phyloP scores from a whole-genome alignment of 441 rosid species.

The Arabidopsis lyrata region DNA sequence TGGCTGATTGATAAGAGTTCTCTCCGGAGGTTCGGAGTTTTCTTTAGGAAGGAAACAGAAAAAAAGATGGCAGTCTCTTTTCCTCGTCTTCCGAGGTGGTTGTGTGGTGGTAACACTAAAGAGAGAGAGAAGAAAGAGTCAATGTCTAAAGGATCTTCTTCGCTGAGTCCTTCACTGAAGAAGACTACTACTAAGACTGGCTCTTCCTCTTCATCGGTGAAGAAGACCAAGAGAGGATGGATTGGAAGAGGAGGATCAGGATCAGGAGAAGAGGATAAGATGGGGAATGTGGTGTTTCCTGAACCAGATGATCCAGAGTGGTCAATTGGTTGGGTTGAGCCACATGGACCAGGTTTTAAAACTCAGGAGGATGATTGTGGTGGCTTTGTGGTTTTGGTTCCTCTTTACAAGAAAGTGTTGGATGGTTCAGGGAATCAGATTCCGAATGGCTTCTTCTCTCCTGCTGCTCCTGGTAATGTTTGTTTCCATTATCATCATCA shows the following conservation, averaged over 20 bases:
- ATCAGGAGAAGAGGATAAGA: slow-evolving; percentile 42
- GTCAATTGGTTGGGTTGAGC: slow-evolving; percentile 94
- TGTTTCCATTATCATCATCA: slow-evolving; percentile 19
- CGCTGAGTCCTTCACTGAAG: slow-evolving; percentile 19
- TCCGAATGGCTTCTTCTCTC: slow-evolving; percentile 48
- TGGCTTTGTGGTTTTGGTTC: slow-evolving; percentile 88
- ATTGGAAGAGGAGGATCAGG: slow-evolving; percentile 40
- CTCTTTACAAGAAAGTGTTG: slow-evolving; percentile 58
- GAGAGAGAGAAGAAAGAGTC: slow-evolving; percentile 43
- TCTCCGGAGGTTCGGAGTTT: slow-evolving; percentile 47
- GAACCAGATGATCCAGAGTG: slow-evolving; percentile 86
- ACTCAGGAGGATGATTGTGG: slow-evolving; percentile 52
- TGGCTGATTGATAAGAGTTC: slow-evolving; percentile 28
- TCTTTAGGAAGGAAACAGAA: background rate
- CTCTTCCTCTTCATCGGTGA: slow-evolving; percentile 36
- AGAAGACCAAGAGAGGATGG: slow-evolving; percentile 46
- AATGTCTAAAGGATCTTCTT: slow-evolving; percentile 29
- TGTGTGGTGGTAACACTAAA: slow-evolving; percentile 45
- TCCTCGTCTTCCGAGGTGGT: slow-evolving; percentile 52
- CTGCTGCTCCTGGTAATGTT: slow-evolving; percentile 61
- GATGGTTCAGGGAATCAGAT: slow-evolving; percentile 58
- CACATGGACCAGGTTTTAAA: slow-evolving; percentile 72
- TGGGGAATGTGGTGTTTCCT: slow-evolving; percentile 46
- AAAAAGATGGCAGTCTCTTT: slow-evolving; percentile 44
- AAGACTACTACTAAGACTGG: slow-evolving; percentile 36